These are phyloP conservation scores for Yamadazyma taylorii DNA, from an alignment of 1,139 yeast genomes.

Conservation along the genomic window DNA sequence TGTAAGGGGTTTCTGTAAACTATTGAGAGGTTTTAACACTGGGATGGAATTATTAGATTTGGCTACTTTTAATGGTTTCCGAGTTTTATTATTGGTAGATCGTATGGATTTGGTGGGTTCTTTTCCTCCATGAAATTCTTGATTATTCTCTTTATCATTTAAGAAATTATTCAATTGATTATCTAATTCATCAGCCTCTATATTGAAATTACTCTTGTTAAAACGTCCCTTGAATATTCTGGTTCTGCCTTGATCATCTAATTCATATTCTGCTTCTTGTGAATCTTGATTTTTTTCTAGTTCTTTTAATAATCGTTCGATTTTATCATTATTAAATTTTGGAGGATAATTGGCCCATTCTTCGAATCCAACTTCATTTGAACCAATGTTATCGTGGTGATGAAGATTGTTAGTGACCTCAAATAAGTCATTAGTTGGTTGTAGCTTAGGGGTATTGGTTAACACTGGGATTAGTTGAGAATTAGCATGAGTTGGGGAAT, in stretches of 20 bases:
- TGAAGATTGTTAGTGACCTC: conserved; percentile 32
- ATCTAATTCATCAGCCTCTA: conserved; percentile 29
- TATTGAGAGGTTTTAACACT: conserved; percentile 28
- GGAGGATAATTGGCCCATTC: conserved; percentile 18
- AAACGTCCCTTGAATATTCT: conserved; percentile 43
- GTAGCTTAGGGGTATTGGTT: neutral
- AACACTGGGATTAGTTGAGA: neutral
- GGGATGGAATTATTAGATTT: conserved; percentile 24
- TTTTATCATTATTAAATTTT: conserved; percentile 35
- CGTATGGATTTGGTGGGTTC: conserved; percentile 30
- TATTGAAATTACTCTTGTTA: conserved; percentile 17
- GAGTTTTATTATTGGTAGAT: conserved; percentile 20
- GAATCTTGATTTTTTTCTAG: conserved; percentile 22
- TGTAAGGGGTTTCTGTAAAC: neutral
- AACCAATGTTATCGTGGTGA: conserved; percentile 11
- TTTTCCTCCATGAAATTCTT: conserved; percentile 13
- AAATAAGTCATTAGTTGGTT: conserved; percentile 34
- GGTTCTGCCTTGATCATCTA: conserved; percentile 50
- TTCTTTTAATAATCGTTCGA: conserved; percentile 36
- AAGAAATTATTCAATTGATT: conserved; percentile 29
- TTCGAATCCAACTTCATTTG: conserved; percentile 12
- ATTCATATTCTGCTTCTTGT: conserved; percentile 32
- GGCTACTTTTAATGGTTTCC: conserved; percentile 23
- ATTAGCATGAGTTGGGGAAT: neutral
- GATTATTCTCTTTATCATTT: conserved; percentile 36